Evolutionary conservation across 768 basidiomycete genomes (phyloP), one percentile per base, ranked within the genome.

Genomic region (Collybia nuda): DNA sequence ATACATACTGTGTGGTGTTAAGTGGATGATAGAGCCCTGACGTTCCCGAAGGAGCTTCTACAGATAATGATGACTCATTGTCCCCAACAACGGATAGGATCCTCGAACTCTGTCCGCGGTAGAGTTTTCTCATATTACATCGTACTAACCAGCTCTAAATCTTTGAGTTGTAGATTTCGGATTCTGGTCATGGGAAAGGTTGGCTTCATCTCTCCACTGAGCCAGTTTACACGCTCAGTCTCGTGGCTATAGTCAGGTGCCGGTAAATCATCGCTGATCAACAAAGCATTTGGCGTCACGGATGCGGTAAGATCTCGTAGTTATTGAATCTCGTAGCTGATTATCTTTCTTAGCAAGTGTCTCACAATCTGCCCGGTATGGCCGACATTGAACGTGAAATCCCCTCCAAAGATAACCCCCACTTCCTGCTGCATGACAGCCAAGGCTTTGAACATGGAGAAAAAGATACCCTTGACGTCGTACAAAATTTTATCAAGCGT

Each of bases 351-450:
- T 35, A 52, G 62, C 48, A 56, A 62, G 38, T 32, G 52, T 56
- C 6, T 55, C 67, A 53, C 29, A 50, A 44, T 47, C 39, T 28
- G 44, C 59, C 39, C 7, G 66, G 64, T 43, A 22, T 40, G 1
- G 57, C 63, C 6, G 56, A 68, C 26, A 66, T 69, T 21, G 23
- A 56, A 2, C 40, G 36, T 14, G 65, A 56, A 44, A 52, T 65
- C 40, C 57, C 44, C 5, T 65, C 61, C 2, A 18, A 38, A 2
- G 32, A 54, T 9, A 67, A 69, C 36, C 44, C 52, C 8, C 61
- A 54, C 14, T 61, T 69, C 38, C 53, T 68, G 14, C 51, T 69
- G 11, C 67, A 69, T 47, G 68, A 69, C 42, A 62, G 60, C 37
- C 44, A 53, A 48, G 67, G 68, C 8, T 69, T 65, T 48, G 68